Evolutionary conservation across 495 filamentous ascomycete species (phyloP), one percentile per base, ranked within the genome.

Genomic region (Podospora australis): DNA sequence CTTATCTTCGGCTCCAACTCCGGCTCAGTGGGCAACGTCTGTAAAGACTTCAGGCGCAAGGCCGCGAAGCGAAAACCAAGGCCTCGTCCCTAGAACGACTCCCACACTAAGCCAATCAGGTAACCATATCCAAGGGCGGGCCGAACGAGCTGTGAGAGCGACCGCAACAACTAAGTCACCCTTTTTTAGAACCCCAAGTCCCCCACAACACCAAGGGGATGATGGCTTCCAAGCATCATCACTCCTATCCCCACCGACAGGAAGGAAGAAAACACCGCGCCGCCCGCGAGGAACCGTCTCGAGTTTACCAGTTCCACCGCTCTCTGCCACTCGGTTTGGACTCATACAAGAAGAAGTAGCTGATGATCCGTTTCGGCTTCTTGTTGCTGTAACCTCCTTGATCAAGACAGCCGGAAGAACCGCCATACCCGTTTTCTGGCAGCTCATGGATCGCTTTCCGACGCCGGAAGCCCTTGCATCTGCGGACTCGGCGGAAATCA

Each of bases 291-390:
- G n/a, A n/a, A 73, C 71, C 17, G 59, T 82, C 32, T 83, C 86
- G 0, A 79, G 76, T 55, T 77, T 86, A 9, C 83, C 83, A 6
- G 86, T 90, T 48, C 87, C 88, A 6, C 74, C 79, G 0, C 79
- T 90, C 30, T 68, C 77, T 20, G 66, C 75, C 1, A 60, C 72
- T 0, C 53, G 58, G 21, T 95, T 94, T 60, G 90, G 90, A 0
- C 72, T 96, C 13, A 78, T 94, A 28, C 90, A 96, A 67, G 90
- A 95, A 67, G 75, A 82, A 50, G 77, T 92, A 34, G 78, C 83
- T 2, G 59, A 71, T 45, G 68, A 84, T 39, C 86, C 88, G 1
- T 89, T 90, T 56, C 75, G 74, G 5, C 71, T 92, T 5, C 75
- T 92, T 11, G 70, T 92, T 34, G 85, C 82, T 11, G 80, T 86